Conservation (phyloP, 1,284 basidiomycete genomes). For the Irpex lacteus region DNA sequence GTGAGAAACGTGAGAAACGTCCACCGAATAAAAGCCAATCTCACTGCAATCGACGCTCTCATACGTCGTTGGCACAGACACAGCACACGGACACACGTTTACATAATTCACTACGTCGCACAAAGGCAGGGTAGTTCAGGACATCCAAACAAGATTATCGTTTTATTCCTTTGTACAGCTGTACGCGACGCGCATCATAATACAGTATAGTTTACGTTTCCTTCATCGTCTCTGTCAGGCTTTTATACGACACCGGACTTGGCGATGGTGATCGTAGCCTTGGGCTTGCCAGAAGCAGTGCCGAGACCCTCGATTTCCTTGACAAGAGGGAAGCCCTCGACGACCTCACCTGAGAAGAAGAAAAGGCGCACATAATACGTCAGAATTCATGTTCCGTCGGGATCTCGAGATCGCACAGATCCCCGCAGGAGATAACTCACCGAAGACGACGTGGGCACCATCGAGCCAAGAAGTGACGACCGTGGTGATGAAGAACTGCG, state of each 20-base stretch:
- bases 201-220: slow-evolving; percentile 10
- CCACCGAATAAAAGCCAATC: not conserved
- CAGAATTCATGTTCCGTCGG: not conserved
- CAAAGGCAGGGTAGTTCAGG: not conserved
- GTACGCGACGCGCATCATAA: slow-evolving; percentile 5
- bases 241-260: slow-evolving; percentile 49
- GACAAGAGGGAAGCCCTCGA: slow-evolving; percentile 64
- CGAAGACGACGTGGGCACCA: slow-evolving; percentile 80
- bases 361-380: not conserved
- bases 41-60: not conserved
- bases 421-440: slow-evolving; percentile 34
- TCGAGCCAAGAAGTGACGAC: slow-evolving; percentile 73
- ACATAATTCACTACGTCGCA: not conserved
- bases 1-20: not conserved
- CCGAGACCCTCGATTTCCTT: slow-evolving; percentile 62
- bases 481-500: slow-evolving; percentile 70
- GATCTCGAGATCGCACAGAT: not conserved
- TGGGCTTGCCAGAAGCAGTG: slow-evolving; percentile 45
- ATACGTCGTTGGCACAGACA: not conserved
- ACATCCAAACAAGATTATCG: not conserved
- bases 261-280: slow-evolving; percentile 47
- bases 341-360: slow-evolving; percentile 49
- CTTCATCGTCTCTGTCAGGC: not conserved
- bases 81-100: too few species aligned
- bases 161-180: slow-evolving; percentile 7